Conservation (phyloP, 1,284 basidiomycete species). For the Pulveroboletus sp. region DNA sequence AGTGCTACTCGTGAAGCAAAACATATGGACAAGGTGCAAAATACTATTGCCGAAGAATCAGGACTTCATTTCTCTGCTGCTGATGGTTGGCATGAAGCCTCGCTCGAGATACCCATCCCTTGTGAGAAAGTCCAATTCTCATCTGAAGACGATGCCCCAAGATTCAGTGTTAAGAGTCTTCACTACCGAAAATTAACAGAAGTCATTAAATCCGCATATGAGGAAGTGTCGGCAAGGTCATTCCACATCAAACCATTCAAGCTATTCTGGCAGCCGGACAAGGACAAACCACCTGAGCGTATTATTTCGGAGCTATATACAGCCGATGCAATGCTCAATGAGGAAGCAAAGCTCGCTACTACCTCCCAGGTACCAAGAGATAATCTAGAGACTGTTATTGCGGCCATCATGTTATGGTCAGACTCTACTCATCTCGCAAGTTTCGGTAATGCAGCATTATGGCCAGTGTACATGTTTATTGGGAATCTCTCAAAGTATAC, state of each 20-base stretch:
- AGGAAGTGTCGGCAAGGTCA: constrained; percentile 3
- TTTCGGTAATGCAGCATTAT: constrained; percentile 32
- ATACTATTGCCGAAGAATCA: not conserved
- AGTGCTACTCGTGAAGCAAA: constrained; percentile 8
- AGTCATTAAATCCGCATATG: constrained; percentile 15
- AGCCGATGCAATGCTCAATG: constrained; percentile 27
- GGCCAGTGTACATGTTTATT: constrained; percentile 34
- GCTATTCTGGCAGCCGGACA: constrained; percentile 17
- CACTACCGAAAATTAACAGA: constrained; percentile 14
- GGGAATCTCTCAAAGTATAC: constrained; percentile 35
- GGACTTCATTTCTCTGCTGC: not conserved
- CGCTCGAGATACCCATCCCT: constrained; percentile 22
- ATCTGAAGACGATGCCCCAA: constrained; percentile 1
- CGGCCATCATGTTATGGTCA: constrained; percentile 32
- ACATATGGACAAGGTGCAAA: constrained; percentile 13
- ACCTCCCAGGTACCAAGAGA: constrained; percentile 9
- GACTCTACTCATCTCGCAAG: constrained; percentile 32
- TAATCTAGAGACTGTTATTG: constrained; percentile 21
- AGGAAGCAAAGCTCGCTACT: constrained; percentile 22
- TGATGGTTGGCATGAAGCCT: constrained; percentile 27
- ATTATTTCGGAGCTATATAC: constrained; percentile 34
- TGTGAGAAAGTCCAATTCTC: constrained; percentile 8
- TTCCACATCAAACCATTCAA: constrained; percentile 27
- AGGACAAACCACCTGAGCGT: constrained; percentile 8
- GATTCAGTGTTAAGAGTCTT: constrained; percentile 11